phyloP scores from a whole-genome alignment of 352 stramenopile genomes.

The Pythium chondricola region DNA sequence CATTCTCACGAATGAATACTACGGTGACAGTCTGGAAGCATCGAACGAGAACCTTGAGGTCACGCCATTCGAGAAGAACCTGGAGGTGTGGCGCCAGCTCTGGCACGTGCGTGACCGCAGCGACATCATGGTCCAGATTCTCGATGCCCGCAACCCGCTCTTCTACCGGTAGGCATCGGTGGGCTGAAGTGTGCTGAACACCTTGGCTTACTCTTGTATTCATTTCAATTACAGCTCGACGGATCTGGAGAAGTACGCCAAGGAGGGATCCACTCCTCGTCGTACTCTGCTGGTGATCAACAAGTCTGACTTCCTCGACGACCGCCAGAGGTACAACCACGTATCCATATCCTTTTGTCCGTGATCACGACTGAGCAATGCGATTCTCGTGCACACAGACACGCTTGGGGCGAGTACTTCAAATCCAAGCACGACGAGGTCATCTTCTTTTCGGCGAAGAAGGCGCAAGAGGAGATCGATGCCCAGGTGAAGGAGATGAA shows the following conservation, averaged over 20 bases:
- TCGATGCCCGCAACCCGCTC: conserved; percentile 97
- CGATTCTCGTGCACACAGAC: conserved; percentile 25
- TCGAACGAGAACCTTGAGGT: conserved; percentile 84
- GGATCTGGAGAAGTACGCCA: conserved; percentile 94
- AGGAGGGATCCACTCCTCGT: conserved; percentile 87
- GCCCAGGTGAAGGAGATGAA: conserved; percentile 63
- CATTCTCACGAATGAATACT: neutral
- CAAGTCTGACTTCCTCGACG: conserved; percentile 98
- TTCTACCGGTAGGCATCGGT: conserved; percentile 96
- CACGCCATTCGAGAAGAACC: conserved; percentile 99
- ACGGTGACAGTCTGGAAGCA: conserved; percentile 48
- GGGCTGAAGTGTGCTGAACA: too few relatives aligned
- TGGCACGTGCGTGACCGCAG: conserved; percentile 98
- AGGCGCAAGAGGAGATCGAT: conserved; percentile 90
- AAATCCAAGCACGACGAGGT: conserved; percentile 85
- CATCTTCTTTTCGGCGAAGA: conserved; percentile 98
- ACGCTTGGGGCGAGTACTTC: conserved; percentile 95
- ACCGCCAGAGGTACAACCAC: conserved; percentile 72
- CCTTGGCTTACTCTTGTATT: too few relatives aligned
- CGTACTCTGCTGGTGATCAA: conserved; percentile 97
- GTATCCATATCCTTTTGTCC: neutral
- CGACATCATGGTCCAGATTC: conserved; percentile 97
- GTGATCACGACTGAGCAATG: neutral
- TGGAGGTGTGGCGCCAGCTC: conserved; percentile 99
- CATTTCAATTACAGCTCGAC: conserved; percentile 88